These are phyloP conservation scores for Pilatotrama ljubarskyi DNA, from an alignment of 768 basidiomycete species.

Conservation along the genomic window DNA sequence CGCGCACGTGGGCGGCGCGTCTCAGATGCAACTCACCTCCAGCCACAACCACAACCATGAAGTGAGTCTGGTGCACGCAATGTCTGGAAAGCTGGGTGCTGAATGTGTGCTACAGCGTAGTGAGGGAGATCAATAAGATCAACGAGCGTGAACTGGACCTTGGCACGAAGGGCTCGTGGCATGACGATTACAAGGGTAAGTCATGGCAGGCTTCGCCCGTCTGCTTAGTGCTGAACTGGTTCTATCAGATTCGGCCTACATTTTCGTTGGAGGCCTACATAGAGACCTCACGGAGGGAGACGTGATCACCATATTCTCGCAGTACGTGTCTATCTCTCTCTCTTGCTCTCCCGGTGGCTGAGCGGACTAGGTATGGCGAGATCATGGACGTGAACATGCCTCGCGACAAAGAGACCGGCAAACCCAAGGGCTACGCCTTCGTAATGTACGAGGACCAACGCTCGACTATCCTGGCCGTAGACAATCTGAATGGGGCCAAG, in stretches of 20 bases:
- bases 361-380: constrained; percentile 82
- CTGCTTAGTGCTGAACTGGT: background rate
- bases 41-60: constrained; percentile 48
- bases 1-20: constrained; percentile 19
- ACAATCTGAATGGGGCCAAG: constrained; percentile 95
- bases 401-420: constrained; percentile 90
- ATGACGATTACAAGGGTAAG: constrained; percentile 90
- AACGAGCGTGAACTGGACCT: constrained; percentile 88
- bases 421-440: constrained; percentile 90
- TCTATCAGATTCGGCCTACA: constrained; percentile 85
- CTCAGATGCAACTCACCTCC: background rate
- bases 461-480: constrained; percentile 93
- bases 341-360: background rate
- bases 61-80: constrained; percentile 47
- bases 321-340: constrained; percentile 54
- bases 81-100: background rate
- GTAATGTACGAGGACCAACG: constrained; percentile 99
- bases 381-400: constrained; percentile 94
- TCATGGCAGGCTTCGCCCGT: background rate
- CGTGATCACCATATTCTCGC: constrained; percentile 95
- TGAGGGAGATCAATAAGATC: constrained; percentile 91
- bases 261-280: constrained; percentile 89
- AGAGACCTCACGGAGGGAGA: constrained; percentile 95
- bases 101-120: constrained; percentile 57
- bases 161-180: constrained; percentile 80